Percentiles rank a stretch among this genome's conserved stretches.
These are phyloP conservation scores for Aspergillus sp. DNA, from an alignment of 2,329 filamentous ascomycete species.

Conservation along the genomic window DNA sequence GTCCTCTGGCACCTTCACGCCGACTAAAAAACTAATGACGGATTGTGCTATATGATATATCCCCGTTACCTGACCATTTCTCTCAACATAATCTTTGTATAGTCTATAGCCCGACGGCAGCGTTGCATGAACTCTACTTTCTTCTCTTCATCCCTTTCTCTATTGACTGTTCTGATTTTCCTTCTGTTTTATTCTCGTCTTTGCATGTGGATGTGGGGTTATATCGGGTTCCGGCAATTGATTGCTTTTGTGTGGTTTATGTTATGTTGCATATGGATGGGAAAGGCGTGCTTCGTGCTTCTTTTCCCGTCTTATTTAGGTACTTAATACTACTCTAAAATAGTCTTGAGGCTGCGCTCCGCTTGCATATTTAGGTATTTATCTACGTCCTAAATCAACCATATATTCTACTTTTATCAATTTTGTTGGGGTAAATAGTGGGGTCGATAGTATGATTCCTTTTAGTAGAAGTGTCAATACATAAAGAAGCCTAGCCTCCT, in stretches of 20 bases:
- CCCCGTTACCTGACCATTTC: not conserved
- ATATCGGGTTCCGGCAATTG: not conserved
- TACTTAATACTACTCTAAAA: not conserved
- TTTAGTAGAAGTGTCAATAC: not conserved
- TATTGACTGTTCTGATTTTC: not conserved
- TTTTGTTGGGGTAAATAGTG: not conserved
- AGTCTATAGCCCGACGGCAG: slow-evolving; percentile 2
- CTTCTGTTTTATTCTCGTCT: not conserved
- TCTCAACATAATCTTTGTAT: not conserved
- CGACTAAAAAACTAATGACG: not conserved
- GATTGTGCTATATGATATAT: not conserved
- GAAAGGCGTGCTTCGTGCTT: not conserved
- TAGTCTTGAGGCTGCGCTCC: not conserved
- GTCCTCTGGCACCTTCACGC: not conserved
- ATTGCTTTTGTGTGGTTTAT: not conserved
- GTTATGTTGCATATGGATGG: slow-evolving; percentile 5
- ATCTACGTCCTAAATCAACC: not conserved
- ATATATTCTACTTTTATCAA: not conserved
- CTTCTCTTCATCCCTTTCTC: not conserved
- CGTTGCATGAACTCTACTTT: slow-evolving; percentile 3
- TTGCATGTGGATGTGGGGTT: slow-evolving; percentile 13
- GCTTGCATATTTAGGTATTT: not conserved
- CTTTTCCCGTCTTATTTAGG: not conserved
- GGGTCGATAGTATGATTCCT: not conserved
- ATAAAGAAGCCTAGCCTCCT: not conserved